Base-by-base conservation (phyloP, 192 early-diverging fungal genomes). In the Lunasporangiospora selenospora region DNA sequence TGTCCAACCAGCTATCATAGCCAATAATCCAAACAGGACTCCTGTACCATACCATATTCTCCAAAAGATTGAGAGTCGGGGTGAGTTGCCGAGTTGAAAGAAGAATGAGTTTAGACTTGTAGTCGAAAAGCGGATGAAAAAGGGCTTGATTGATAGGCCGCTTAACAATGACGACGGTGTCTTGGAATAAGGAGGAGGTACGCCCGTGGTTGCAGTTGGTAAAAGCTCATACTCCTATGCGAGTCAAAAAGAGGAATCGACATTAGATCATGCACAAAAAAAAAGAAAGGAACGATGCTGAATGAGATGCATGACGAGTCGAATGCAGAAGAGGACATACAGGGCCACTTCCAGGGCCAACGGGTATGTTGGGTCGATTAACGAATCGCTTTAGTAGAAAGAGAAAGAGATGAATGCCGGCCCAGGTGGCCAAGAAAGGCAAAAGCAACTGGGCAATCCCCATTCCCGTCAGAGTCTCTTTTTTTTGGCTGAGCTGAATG, bases 11-110 rank as follows among this genome's bases (percentile, higher is more conserved):
- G 71, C 43, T 8, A 81, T 46, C 83, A 89, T 82, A 27, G 75
- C 55, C 3, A 70, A 15, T 27, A 69, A 42, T 13, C 80, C 86
- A 16, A 86, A 77, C 2, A 62, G 42, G 0, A 76, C 80, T 3
- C 87, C 87, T 12, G 81, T 24, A 7, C 62, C 59, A 71, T 88
- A 89, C 87, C 87, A 89, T 0, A 79, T 21, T 15, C 70, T 48
- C 86, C 86, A 89, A 36, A 89, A 83, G 3, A 24, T 53, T 4
- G 83, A 66, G 16, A 76, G 54, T 29, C 27, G 44, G 7, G 65
- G 65, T 15, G 53, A 13, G 26, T 66, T 67, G 7, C 77, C 77
- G 2, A 80, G 52, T 38, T 63, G 48, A 27, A 55, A 41, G 49
- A 86, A 86, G 37, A 71, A 54, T 11, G 39, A 30, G 53, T 86